Conservation (phyloP, 2,329 filamentous ascomycete species). For the Xylaria sp. region DNA sequence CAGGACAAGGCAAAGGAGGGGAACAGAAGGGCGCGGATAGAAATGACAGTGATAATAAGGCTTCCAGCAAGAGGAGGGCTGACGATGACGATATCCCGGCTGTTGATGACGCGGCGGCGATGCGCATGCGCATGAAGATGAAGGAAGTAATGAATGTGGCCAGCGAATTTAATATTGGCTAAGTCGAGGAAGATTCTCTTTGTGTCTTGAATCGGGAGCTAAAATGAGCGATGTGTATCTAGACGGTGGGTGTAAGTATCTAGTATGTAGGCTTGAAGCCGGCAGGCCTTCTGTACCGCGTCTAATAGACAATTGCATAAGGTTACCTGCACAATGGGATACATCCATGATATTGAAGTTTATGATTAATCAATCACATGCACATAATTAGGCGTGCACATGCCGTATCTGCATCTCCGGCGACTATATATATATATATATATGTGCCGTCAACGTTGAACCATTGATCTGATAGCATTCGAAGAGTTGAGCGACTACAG, state of each 20-base stretch:
- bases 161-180: slow-evolving; percentile 71
- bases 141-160: slow-evolving; percentile 60
- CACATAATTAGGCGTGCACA: too few relatives aligned
- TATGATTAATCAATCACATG: too few relatives aligned
- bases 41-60: slow-evolving; percentile 37
- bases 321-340: too few relatives aligned
- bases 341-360: too few relatives aligned
- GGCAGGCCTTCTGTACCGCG: too few relatives aligned
- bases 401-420: too few relatives aligned
- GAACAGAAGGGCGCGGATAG: slow-evolving; percentile 33
- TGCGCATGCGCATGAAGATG: slow-evolving; percentile 69
- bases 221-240: not conserved
- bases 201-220: not conserved
- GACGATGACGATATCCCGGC: slow-evolving; percentile 48
- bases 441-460: too few relatives aligned
- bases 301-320: too few relatives aligned
- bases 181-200: slow-evolving; percentile 44
- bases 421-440: too few relatives aligned
- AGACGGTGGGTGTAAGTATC: not conserved
- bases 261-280: not conserved
- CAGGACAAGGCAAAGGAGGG: slow-evolving; percentile 42
- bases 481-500: too few relatives aligned
- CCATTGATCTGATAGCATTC: too few relatives aligned
- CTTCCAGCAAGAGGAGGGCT: slow-evolving; percentile 7
- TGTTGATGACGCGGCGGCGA: slow-evolving; percentile 63